Percentiles rank a stretch among this genome's conserved stretches.
Conservation (phyloP, 345 rosid species). For the Populus davidiana region DNA sequence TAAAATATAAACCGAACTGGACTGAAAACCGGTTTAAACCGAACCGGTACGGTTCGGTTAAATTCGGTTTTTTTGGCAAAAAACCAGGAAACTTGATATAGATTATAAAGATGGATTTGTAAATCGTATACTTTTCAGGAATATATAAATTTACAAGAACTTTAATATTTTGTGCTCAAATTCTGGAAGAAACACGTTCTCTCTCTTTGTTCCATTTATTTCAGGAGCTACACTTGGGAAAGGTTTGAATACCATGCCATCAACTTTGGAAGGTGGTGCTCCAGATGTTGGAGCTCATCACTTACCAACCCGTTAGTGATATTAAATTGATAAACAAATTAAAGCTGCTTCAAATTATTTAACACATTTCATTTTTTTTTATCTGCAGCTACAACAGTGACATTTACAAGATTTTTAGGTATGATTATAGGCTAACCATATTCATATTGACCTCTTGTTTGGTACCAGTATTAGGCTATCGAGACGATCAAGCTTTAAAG, state of each 20-base stretch:
- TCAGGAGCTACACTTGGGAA: slow-evolving; percentile 22
- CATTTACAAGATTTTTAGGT: slow-evolving; percentile 76
- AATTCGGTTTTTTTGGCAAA: too few species aligned
- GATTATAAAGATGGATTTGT: too few species aligned
- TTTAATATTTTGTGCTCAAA: background rate
- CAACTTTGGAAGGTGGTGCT: slow-evolving; percentile 11
- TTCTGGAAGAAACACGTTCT: too few species aligned
- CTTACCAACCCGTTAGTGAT: background rate
- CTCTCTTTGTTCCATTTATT: background rate
- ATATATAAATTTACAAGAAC: background rate
- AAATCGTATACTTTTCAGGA: background rate
- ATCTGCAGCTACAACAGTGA: slow-evolving; percentile 49
- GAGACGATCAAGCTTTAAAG: slow-evolving; percentile 45
- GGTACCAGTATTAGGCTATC: slow-evolving; percentile 67
- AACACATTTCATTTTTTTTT: slow-evolving; percentile 11
- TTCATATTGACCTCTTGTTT: slow-evolving; percentile 72
- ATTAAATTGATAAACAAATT: background rate
- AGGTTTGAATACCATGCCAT: slow-evolving; percentile 7
- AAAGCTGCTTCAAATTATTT: background rate
- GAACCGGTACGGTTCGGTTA: too few species aligned
- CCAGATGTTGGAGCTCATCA: slow-evolving; percentile 15
- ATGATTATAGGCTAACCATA: slow-evolving; percentile 67
- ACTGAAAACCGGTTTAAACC: too few species aligned
- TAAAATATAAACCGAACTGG: too few species aligned
- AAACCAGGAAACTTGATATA: too few species aligned